A percentile compares a stretch with the other conserved stretches of the same genome.
These are phyloP conservation scores for Discostella pseudostelligera DNA, from an alignment of 108 stramenopile genomes.

Conservation along the genomic window DNA sequence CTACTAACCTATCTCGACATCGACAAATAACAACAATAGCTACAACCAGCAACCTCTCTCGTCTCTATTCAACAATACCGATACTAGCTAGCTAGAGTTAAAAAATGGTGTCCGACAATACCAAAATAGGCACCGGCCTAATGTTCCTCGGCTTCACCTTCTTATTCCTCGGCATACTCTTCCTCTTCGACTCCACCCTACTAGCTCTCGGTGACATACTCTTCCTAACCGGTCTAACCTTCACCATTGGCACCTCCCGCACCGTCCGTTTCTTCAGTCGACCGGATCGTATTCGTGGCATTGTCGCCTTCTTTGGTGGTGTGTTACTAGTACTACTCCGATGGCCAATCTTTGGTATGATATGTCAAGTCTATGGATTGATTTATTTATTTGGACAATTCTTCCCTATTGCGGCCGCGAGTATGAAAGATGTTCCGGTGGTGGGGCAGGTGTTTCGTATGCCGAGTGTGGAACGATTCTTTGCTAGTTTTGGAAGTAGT, in stretches of 20 bases:
- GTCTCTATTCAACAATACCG: no score
- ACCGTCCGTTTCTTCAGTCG: conserved; percentile 87
- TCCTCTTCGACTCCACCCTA: conserved; percentile 88
- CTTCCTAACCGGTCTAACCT: conserved; percentile 79
- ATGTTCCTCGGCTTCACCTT: conserved; percentile 77
- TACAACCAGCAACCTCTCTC: no score
- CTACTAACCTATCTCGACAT: no score
- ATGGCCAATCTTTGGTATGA: conserved; percentile 88
- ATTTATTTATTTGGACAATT: conserved; percentile 91
- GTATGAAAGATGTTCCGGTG: conserved; percentile 80
- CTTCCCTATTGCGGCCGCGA: conserved; percentile 87
- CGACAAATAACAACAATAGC: no score
- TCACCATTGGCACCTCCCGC: conserved; percentile 80
- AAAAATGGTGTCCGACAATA: conserved; percentile 83
- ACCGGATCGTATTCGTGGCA: conserved; percentile 80
- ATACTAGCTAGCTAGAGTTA: no score
- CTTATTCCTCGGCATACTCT: conserved; percentile 83
- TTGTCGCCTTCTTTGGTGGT: conserved; percentile 87
- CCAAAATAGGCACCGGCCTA: conserved; percentile 88
- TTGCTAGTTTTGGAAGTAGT: conserved; percentile 62
- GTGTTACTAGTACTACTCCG: conserved; percentile 76
- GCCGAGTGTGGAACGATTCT: conserved; percentile 75
- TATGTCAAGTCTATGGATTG: conserved; percentile 79
- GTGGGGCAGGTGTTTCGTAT: conserved; percentile 69
- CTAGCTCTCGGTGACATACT: conserved; percentile 86